Conservation (phyloP, 2,329 filamentous ascomycete species). For the Corinectria fuckeliana region DNA sequence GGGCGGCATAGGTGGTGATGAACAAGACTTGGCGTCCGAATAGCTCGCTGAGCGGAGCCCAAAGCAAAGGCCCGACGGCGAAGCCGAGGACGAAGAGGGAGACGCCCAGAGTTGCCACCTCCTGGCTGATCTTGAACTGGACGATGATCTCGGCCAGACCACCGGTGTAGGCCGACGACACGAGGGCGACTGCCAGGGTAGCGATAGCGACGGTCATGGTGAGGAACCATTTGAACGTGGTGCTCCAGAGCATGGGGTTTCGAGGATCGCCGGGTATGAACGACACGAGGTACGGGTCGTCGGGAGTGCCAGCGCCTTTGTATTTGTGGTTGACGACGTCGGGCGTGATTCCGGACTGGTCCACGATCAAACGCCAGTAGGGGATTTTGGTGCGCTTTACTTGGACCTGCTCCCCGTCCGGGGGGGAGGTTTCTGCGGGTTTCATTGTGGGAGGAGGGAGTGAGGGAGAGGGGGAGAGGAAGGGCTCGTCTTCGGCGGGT, state of each 20-base stretch:
- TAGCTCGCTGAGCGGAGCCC: slow-evolving; percentile 64
- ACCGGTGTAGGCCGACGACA: slow-evolving; percentile 66
- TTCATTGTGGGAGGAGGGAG: neutral
- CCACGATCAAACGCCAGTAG: slow-evolving; percentile 50
- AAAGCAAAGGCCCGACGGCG: slow-evolving; percentile 60
- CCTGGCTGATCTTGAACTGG: slow-evolving; percentile 70
- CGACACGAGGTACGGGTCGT: slow-evolving; percentile 68
- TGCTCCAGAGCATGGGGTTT: slow-evolving; percentile 66
- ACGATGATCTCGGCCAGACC: slow-evolving; percentile 64
- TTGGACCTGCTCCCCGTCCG: neutral
- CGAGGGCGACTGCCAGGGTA: slow-evolving; percentile 69
- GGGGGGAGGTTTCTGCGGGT: neutral
- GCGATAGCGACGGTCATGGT: slow-evolving; percentile 65
- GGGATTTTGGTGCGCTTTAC: slow-evolving; percentile 5
- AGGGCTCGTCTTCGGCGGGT: too few relatives aligned
- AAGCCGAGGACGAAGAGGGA: slow-evolving; percentile 64
- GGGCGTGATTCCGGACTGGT: slow-evolving; percentile 59
- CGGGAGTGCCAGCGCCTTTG: slow-evolving; percentile 63
- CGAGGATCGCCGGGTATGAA: slow-evolving; percentile 69
- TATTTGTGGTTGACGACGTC: slow-evolving; percentile 59
- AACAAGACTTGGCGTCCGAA: slow-evolving; percentile 62
- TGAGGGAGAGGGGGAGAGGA: too few relatives aligned
- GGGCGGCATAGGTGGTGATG: slow-evolving; percentile 56
- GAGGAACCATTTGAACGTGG: slow-evolving; percentile 66
- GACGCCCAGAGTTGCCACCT: slow-evolving; percentile 73